phyloP scores from a whole-genome alignment of 164 flowering plant genomes.

The Umbilicus rupestris region DNA sequence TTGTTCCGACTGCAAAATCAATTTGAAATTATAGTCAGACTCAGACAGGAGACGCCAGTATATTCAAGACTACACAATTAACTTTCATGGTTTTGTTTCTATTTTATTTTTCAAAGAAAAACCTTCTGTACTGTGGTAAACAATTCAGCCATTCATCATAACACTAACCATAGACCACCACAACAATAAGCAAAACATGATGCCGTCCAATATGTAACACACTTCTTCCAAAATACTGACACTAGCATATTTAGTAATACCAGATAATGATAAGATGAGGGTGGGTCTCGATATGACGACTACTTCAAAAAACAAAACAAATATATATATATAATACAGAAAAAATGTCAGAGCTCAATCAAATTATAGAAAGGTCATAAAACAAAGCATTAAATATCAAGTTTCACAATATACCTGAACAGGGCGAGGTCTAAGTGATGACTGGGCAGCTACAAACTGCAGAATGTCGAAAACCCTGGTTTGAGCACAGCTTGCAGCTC shows the following conservation, averaged over 20 bases:
- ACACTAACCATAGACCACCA: too few species aligned
- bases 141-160: too few species aligned
- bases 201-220: too few species aligned
- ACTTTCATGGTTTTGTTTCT: not conserved
- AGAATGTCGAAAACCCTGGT: slow-evolving; percentile 69
- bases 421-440: slow-evolving; percentile 55
- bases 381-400: not conserved
- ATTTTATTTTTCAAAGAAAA: too few species aligned
- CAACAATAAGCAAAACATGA: too few species aligned
- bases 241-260: too few species aligned
- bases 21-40: not conserved
- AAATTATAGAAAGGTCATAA: not conserved
- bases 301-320: too few species aligned
- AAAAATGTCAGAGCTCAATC: not conserved
- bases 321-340: not conserved
- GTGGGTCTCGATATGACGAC: too few species aligned
- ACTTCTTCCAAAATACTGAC: too few species aligned
- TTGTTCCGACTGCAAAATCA: not conserved
- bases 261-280: too few species aligned
- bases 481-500: slow-evolving; percentile 71
- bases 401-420: slow-evolving; percentile 18
- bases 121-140: too few species aligned
- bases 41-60: not conserved
- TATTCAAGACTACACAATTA: not conserved
- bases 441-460: slow-evolving; percentile 78